Evolutionary conservation across 306 rosid genomes (phyloP).

Genomic region (Cucurbita ficifolia): DNA sequence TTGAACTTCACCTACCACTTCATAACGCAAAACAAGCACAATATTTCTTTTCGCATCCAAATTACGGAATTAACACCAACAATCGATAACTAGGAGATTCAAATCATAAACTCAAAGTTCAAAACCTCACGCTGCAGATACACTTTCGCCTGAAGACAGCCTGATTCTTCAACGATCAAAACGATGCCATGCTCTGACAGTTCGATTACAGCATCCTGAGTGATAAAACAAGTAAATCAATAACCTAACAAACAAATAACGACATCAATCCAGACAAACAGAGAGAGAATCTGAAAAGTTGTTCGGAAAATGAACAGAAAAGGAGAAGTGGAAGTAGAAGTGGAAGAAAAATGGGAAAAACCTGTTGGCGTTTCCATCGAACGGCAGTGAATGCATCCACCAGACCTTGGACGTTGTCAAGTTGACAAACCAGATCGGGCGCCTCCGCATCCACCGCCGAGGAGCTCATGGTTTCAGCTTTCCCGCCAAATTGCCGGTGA

Average conservation of each 20-base stretch:
- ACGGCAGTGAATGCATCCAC: constrained; percentile 78
- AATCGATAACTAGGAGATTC: background rate
- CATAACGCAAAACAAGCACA: background rate
- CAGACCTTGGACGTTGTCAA: constrained; percentile 77
- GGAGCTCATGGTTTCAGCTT: constrained; percentile 24
- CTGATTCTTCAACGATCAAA: constrained; percentile 67
- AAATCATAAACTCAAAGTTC: background rate
- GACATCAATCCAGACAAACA: background rate
- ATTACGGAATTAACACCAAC: background rate
- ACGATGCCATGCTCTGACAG: constrained; percentile 82
- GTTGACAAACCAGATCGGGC: constrained; percentile 58
- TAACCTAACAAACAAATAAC: background rate
- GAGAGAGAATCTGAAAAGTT: background rate
- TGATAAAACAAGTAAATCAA: background rate
- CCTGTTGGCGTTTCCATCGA: constrained; percentile 94
- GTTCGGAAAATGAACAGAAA: background rate
- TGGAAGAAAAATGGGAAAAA: background rate
- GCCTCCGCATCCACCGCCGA: constrained; percentile 35
- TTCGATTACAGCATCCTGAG: constrained; percentile 66
- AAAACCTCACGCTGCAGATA: constrained; percentile 86
- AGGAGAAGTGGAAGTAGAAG: background rate
- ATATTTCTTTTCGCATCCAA: background rate
- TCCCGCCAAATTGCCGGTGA: constrained; percentile 20
- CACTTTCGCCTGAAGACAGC: constrained; percentile 88
- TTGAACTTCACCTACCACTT: background rate